Base-by-base conservation (phyloP, 176 grass and related monocot species). In the Tuctoria greenei region DNA sequence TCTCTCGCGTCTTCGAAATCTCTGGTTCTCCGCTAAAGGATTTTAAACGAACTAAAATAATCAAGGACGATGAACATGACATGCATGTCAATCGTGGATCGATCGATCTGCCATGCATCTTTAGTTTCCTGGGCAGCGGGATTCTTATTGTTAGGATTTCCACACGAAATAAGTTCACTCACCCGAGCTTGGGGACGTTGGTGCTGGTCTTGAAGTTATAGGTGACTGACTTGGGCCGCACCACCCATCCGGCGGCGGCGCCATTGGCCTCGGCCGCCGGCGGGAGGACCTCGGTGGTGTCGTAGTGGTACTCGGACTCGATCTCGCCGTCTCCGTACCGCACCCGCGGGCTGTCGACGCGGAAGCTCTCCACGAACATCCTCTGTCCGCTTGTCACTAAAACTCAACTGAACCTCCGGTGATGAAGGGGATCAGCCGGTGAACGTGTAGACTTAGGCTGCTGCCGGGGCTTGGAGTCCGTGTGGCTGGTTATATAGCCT, bases 291-390 rank as follows among this genome's bases (percentile, higher is more conserved):
- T 97, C 85, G 4, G 90, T 97, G 18, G 93, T 97, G 71, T 93
- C 82, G 74, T 97, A 97, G 44, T 79, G 58, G 90, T 97, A 97
- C 82, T 84, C 79, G 25, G 93, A 88, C 37, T 93, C 87, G 83
- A 97, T 97, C 82, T 93, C 84, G 9, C 45, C 78, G 28, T 80
- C 87, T 40, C 84, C 80, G 57, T 97, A 97, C 57, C 64, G 76
- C 52, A 97, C 90, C 39, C 38, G 67, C 31, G 93, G 87, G 79
- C 93, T 97, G 26, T 97, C 85, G 28, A 93, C 93, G 27, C 74
- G 85, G 77, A 97, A 97, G 15, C 85, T 69, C 82, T 97, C 93
- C 28, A 97, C 65, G 72, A 97, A 93, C 93, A 97, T 96, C 51
- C 6, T 57, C 20, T 60, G 1, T 13, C 16, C 23, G 9, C 18